Percentiles rank a stretch among this genome's conserved stretches.
phyloP scores from a whole-genome alignment of 1,139 yeast species.

The Debaryomyces robertsiae region DNA sequence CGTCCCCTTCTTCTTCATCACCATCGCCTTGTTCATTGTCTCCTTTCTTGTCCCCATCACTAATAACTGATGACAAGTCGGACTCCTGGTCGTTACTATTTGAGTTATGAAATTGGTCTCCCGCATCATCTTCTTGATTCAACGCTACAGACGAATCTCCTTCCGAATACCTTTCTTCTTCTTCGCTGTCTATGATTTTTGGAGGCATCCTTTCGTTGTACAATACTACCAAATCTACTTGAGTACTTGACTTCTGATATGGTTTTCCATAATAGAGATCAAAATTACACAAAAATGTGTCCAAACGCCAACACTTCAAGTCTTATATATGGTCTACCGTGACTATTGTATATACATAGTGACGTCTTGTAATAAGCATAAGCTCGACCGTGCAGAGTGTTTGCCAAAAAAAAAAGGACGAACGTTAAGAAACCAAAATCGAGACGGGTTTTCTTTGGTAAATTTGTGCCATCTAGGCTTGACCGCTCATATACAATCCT shows the following conservation, averaged over 20 bases:
- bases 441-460: too few species aligned
- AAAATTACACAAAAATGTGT: too few species aligned
- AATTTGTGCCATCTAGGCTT: slow-evolving; percentile 22
- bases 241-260: too few species aligned
- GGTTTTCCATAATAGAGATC: too few species aligned
- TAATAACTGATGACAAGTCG: slow-evolving; percentile 15
- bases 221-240: too few species aligned
- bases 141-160: slow-evolving; percentile 16
- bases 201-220: slow-evolving; percentile 18
- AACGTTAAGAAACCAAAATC: too few species aligned
- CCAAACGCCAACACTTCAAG: too few species aligned
- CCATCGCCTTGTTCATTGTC: slow-evolving; percentile 17
- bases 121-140: slow-evolving; percentile 20
- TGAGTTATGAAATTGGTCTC: slow-evolving; percentile 18
- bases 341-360: too few species aligned
- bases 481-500: slow-evolving; percentile 50
- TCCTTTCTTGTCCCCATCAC: slow-evolving; percentile 17
- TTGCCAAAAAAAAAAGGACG: too few species aligned
- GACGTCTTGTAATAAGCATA: too few species aligned
- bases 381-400: too few species aligned
- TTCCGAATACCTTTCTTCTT: slow-evolving; percentile 16
- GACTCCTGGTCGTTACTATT: slow-evolving; percentile 10
- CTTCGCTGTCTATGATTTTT: slow-evolving; percentile 19
- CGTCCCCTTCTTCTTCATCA: slow-evolving; percentile 14
- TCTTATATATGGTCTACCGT: too few species aligned